Evolutionary conservation across 2,329 filamentous ascomycete species (phyloP).

Genomic region (Ceratocystis papillata): DNA sequence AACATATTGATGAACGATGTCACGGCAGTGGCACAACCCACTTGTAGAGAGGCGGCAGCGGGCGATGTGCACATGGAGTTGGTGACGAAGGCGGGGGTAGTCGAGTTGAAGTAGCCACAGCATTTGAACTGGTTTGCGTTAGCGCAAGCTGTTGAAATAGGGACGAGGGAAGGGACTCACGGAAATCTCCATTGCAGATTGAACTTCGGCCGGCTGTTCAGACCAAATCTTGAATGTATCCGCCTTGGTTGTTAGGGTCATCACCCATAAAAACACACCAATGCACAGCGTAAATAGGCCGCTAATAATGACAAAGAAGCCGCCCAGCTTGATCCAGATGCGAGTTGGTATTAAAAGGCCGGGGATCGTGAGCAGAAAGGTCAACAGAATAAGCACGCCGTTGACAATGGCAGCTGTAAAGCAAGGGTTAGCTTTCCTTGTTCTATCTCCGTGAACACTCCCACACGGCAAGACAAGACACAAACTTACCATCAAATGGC

Average conservation of each 20-base stretch:
- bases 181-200: slow-evolving; percentile 59
- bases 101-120: slow-evolving; percentile 69
- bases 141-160: not conserved
- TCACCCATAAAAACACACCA: slow-evolving; percentile 59
- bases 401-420: slow-evolving; percentile 57
- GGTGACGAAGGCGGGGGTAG: slow-evolving; percentile 59
- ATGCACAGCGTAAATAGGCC: slow-evolving; percentile 54
- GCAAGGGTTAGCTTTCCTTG: slow-evolving; percentile 17
- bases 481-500: slow-evolving; percentile 36
- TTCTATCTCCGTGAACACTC: not conserved
- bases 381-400: slow-evolving; percentile 57
- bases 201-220: slow-evolving; percentile 44
- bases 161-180: slow-evolving; percentile 37
- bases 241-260: slow-evolving; percentile 57
- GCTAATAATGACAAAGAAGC: slow-evolving; percentile 52
- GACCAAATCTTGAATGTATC: slow-evolving; percentile 53
- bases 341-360: slow-evolving; percentile 58
- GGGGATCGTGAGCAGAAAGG: slow-evolving; percentile 59
- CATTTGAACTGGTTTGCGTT: slow-evolving; percentile 52
- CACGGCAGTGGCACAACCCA: slow-evolving; percentile 59
- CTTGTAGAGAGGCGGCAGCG: slow-evolving; percentile 56
- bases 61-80: slow-evolving; percentile 58
- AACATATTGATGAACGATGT: slow-evolving; percentile 58
- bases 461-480: slow-evolving; percentile 27
- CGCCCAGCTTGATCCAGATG: slow-evolving; percentile 59